These are phyloP conservation scores for Penicillium maclennaniae DNA, from an alignment of 495 filamentous ascomycete species.

Conservation along the genomic window DNA sequence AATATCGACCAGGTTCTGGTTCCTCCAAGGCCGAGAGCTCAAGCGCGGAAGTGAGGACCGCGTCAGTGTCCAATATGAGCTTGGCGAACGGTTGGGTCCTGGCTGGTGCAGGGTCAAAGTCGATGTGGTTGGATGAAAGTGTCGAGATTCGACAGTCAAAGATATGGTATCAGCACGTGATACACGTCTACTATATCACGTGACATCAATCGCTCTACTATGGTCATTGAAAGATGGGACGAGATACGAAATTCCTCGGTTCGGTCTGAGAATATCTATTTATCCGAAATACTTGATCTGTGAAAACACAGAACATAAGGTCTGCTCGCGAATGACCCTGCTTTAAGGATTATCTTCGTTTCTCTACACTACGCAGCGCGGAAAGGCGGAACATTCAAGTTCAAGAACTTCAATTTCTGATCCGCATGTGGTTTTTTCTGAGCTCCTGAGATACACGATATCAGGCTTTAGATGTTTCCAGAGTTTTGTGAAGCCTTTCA, in stretches of 20 bases:
- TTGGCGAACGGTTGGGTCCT: not conserved
- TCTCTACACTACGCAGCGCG: not conserved
- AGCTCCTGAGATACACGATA: too few relatives aligned
- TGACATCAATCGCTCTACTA: not conserved
- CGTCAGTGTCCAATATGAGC: not conserved
- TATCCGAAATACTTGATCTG: not conserved
- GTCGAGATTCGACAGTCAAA: not conserved
- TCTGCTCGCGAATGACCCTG: not conserved
- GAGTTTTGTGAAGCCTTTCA: too few relatives aligned
- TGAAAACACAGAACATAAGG: not conserved
- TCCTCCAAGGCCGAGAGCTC: too few relatives aligned
- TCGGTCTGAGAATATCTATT: not conserved
- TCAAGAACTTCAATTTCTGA: not conserved
- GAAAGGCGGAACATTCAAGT: not conserved
- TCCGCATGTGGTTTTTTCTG: too few relatives aligned
- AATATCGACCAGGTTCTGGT: not conserved
- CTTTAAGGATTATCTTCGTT: not conserved
- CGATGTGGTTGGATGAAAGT: conserved; percentile 5
- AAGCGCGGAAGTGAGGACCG: not conserved
- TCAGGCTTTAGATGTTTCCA: too few relatives aligned
- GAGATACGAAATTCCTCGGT: not conserved
- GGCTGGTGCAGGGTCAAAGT: not conserved
- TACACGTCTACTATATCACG: not conserved
- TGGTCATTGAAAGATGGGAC: not conserved
- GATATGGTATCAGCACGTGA: not conserved